phyloP scores from a whole-genome alignment of 2,329 filamentous ascomycete genomes.

The Aureobasidium sp. region DNA sequence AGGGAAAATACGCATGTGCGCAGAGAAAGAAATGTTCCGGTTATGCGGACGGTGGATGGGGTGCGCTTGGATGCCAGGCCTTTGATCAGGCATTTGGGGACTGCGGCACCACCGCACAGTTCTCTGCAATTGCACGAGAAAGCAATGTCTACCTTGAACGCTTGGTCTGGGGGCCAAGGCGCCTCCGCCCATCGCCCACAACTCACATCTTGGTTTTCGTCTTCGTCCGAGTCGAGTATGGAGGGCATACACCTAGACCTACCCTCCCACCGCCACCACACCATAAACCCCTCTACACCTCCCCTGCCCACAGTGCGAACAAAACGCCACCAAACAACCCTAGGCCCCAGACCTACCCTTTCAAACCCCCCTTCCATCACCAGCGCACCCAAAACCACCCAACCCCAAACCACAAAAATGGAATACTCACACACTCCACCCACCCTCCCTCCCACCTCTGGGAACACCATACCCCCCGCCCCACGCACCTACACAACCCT shows the following conservation, averaged over 20 bases:
- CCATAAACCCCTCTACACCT: neutral
- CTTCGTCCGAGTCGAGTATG: neutral
- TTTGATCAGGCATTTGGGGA: neutral
- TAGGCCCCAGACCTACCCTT: neutral
- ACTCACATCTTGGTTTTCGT: neutral
- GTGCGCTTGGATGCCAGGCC: neutral
- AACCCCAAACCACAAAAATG: neutral
- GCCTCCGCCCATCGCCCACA: neutral
- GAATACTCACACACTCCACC: neutral
- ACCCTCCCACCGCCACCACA: neutral
- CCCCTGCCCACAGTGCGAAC: neutral
- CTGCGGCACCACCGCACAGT: neutral
- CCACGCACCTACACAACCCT: neutral
- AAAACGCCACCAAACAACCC: neutral
- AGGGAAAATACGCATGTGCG: neutral
- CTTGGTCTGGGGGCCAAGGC: neutral
- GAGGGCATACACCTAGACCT: neutral
- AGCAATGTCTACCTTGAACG: neutral
- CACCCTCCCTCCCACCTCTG: too few relatives aligned
- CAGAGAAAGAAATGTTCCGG: neutral
- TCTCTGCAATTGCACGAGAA: neutral
- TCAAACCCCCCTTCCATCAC: neutral
- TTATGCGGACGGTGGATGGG: neutral
- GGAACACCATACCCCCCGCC: neutral
- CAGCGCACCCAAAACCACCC: neutral